Evolutionary conservation across 2,329 filamentous ascomycete genomes (phyloP), one percentile per base, ranked within the genome.

Genomic region (Pseudogymnoascus sp.): DNA sequence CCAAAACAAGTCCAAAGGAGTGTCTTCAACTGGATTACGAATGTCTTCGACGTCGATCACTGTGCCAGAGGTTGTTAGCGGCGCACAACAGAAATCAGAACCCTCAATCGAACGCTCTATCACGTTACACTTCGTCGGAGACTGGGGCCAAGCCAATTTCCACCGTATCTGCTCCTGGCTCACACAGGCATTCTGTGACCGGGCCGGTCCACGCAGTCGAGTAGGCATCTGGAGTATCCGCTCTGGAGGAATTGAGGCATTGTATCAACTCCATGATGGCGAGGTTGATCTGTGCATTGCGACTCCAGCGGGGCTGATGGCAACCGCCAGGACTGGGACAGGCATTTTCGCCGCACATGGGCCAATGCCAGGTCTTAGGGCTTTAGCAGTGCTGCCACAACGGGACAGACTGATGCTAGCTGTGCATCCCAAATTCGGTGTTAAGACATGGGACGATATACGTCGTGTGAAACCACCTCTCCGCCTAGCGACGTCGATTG

Each of bases 111-210:
- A 33, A 24, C 59, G 62, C n/a, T 64, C 62, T 26, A 33, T 64
- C 10, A 62, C 62, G 8, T 7, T 64, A 37, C 22, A 50, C 6
- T 62, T 64, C 38, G 26, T 63, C 11, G 62, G 62, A 31, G 62
- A 63, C 37, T 63, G 56, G 62, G 62, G 62, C 16, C 59, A 64
- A 37, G 62, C 62, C 19, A 64, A 64, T 60, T 64, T 64, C 31
- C 62, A 64, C 38, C 62, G 62, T 50, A 64, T 64, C 41, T 62
- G 60, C 28, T 64, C 62, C n/a, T 64, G 62, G 62, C 26, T 64
- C 16, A 62, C 62, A 14, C 62, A 64, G 33, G 62, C 61, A 31
- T 64, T 64, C 38, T 64, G 62, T 37, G 62, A 64, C 43, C 59
- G 62, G 5, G 60, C 59, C 11, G 62, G 62, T 22, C 60, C 62